Conservation (phyloP, 192 early-diverging fungal species). For the Cetraspora pellucida region DNA sequence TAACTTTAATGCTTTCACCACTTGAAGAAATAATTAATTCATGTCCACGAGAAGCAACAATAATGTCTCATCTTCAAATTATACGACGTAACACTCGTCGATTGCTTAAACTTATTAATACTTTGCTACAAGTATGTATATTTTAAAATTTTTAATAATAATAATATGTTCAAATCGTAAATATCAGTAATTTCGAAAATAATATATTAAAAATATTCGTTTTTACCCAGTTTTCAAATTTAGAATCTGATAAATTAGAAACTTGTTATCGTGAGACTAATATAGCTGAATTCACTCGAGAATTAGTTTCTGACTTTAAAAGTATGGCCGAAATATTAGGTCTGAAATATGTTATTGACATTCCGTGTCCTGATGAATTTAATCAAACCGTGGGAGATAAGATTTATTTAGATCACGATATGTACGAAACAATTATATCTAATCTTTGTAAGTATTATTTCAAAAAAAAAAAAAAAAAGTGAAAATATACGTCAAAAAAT, state of each 20-base stretch:
- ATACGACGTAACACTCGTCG: conserved; percentile 56
- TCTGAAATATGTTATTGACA: conserved; percentile 43
- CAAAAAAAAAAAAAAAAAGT: not conserved
- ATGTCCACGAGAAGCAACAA: conserved; percentile 35
- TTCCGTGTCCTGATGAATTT: conserved; percentile 19
- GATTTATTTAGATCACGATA: conserved; percentile 13
- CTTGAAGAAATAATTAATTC: conserved; percentile 48
- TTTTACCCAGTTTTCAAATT: conserved; percentile 7
- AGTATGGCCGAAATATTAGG: conserved; percentile 32
- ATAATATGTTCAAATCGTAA: no score
- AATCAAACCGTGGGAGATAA: not conserved
- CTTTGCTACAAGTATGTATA: conserved; percentile 45
- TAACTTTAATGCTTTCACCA: conserved; percentile 20
- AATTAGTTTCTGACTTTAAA: conserved; percentile 58
- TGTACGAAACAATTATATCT: not conserved
- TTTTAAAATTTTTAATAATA: no score
- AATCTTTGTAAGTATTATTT: conserved; percentile 15
- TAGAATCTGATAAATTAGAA: not conserved
- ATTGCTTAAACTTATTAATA: conserved; percentile 61
- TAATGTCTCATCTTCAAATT: conserved; percentile 41
- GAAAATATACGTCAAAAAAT: no score
- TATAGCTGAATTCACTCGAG: conserved; percentile 48
- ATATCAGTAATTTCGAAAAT: no score
- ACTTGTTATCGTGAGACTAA: conserved; percentile 53
- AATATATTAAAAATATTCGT: not conserved